A percentile compares a stretch with the other conserved stretches of the same genome.
Evolutionary conservation across 495 filamentous ascomycete genomes (phyloP).

Genomic region (Lasiosphaeria ovina): DNA sequence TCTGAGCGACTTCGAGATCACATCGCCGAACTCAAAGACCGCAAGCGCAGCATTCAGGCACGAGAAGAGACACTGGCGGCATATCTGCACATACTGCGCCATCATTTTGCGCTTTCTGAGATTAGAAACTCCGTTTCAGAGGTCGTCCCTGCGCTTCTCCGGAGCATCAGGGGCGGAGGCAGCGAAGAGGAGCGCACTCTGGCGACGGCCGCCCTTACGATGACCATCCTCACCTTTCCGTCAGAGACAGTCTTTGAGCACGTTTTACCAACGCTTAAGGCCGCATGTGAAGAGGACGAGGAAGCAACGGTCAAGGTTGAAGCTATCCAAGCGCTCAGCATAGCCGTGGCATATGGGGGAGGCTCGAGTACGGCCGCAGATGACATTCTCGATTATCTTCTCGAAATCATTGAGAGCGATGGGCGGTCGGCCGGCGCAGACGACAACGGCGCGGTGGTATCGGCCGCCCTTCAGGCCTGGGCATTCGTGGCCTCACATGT

Average conservation of each 20-base stretch:
- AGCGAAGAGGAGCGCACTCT: conserved; percentile 71
- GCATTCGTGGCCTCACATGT: conserved; percentile 80
- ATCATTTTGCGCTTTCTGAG: conserved; percentile 68
- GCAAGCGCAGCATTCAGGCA: conserved; percentile 79
- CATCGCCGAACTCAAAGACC: conserved; percentile 79
- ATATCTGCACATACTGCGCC: conserved; percentile 71
- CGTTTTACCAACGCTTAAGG: conserved; percentile 62
- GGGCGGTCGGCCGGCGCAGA: conserved; percentile 70
- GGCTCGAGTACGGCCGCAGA: conserved; percentile 66
- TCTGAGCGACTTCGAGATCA: conserved; percentile 64
- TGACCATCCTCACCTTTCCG: conserved; percentile 71
- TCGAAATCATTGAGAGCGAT: conserved; percentile 85
- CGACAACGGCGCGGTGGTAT: conserved; percentile 74
- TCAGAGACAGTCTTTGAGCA: conserved; percentile 69
- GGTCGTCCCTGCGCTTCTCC: conserved; percentile 67
- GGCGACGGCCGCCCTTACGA: conserved; percentile 71
- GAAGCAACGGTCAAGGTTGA: conserved; percentile 64
- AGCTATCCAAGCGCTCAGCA: conserved; percentile 72
- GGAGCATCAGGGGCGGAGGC: conserved; percentile 67
- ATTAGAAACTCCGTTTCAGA: conserved; percentile 60
- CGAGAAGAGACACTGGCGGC: conserved; percentile 69
- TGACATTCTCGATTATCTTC: conserved; percentile 76
- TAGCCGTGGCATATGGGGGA: conserved; percentile 75
- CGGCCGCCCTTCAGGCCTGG: conserved; percentile 83
- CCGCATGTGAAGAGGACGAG: conserved; percentile 66